Percentiles rank a stretch among this genome's conserved stretches.
Conservation (phyloP, 257 asterid species). For the Solanum chiquidenum region DNA sequence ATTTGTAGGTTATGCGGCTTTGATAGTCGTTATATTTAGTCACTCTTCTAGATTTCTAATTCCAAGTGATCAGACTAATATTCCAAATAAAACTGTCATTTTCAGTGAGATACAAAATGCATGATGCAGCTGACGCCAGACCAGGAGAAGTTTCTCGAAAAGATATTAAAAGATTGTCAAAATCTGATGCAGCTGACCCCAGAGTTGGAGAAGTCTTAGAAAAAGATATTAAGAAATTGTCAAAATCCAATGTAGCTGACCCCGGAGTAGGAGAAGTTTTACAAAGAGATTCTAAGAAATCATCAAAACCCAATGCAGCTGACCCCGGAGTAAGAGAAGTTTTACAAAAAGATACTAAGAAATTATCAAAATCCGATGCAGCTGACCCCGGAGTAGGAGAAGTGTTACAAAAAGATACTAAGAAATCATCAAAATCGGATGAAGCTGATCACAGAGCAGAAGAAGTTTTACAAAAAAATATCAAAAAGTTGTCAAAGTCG, state of each 20-base stretch:
- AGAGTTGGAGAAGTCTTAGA: conserved; percentile 32
- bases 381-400: conserved; percentile 25
- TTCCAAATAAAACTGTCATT: neutral
- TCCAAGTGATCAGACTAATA: neutral
- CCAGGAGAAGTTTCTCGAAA: neutral
- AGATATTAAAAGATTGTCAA: neutral
- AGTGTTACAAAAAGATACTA: conserved; percentile 12
- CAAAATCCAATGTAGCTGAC: conserved; percentile 27
- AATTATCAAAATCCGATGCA: conserved; percentile 44
- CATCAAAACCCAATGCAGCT: conserved; percentile 41
- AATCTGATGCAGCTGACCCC: neutral
- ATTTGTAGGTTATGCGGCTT: conserved; percentile 31
- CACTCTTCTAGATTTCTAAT: neutral
- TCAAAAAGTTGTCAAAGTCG: neutral
- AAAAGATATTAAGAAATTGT: conserved; percentile 30
- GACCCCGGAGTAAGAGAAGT: conserved; percentile 32
- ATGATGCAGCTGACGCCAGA: neutral
- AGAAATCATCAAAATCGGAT: conserved; percentile 52
- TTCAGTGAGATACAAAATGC: conserved; percentile 52
- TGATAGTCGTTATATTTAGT: neutral
- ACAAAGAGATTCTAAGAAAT: conserved; percentile 18
- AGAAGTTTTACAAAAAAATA: conserved; percentile 53
- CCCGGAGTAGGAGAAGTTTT: conserved; percentile 32
- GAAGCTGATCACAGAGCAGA: conserved; percentile 15
- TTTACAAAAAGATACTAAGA: conserved; percentile 9